Conservation (phyloP, 257 asterid species). For the Nicotiana knightiana region DNA sequence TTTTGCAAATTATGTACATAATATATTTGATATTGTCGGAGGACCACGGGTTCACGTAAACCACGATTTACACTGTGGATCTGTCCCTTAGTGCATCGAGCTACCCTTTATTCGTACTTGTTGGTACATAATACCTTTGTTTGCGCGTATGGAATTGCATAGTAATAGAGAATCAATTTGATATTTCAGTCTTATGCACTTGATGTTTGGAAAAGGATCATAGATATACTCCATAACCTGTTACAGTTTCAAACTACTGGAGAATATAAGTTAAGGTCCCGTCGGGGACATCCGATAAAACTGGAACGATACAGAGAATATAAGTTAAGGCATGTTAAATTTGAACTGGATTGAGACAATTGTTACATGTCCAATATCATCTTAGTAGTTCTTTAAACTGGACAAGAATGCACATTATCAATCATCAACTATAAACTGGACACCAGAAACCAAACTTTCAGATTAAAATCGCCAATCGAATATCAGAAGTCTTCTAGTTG, state of each 20-base stretch:
- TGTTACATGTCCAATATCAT: background rate
- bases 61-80: too few species aligned
- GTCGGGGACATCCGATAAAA: too few species aligned
- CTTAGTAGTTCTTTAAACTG: background rate
- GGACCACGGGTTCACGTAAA: too few species aligned
- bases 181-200: background rate
- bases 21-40: too few species aligned
- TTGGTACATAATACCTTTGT: too few species aligned
- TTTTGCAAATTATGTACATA: too few species aligned
- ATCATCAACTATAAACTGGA: background rate
- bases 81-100: too few species aligned
- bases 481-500: slow-evolving; percentile 19
- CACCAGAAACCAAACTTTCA: too few species aligned
- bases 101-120: too few species aligned
- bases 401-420: background rate
- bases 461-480: too few species aligned
- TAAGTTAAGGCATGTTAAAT: background rate
- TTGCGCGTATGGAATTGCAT: background rate
- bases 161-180: background rate
- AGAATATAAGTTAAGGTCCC: background rate
- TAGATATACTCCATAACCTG: background rate
- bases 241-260: background rate
- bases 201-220: background rate
- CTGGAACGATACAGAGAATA: background rate
- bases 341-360: background rate